Evolutionary conservation across 2,329 filamentous ascomycete species (phyloP).

Genomic region (Coniochaeta pulveracea): DNA sequence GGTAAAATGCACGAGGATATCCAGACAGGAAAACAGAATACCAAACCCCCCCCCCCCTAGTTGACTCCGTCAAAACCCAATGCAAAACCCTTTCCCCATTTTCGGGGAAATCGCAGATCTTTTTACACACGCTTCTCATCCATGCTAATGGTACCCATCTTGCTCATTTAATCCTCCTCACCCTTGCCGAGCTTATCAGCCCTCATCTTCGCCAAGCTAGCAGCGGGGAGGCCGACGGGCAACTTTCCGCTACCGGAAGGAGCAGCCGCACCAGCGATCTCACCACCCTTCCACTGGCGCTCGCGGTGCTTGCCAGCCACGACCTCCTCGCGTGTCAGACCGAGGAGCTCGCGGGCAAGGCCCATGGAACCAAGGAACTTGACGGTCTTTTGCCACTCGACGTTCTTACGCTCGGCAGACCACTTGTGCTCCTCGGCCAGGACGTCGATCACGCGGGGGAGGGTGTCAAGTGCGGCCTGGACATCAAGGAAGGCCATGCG

Average conservation of each 20-base stretch:
- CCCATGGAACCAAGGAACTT: conserved; percentile 34
- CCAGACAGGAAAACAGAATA: no score
- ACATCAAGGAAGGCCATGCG: conserved; percentile 68
- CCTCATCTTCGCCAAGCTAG: conserved; percentile 2
- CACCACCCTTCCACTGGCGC: not conserved
- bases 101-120: no score
- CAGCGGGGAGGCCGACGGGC: not conserved
- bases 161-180: no score
- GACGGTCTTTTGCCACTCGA: conserved; percentile 38
- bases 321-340: conserved; percentile 18
- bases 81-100: no score
- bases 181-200: no score
- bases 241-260: not conserved
- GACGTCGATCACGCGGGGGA: conserved; percentile 60
- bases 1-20: no score
- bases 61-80: no score
- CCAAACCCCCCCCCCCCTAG: no score
- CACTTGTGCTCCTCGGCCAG: conserved; percentile 61
- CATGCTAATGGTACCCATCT: no score
- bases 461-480: conserved; percentile 55
- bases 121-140: no score
- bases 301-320: conserved; percentile 4
- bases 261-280: not conserved
- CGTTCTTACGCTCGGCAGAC: conserved; percentile 45
- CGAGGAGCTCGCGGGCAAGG: conserved; percentile 17